Evolutionary conservation across 768 basidiomycete genomes (phyloP).

Genomic region (Lanmaoa rubissima): DNA sequence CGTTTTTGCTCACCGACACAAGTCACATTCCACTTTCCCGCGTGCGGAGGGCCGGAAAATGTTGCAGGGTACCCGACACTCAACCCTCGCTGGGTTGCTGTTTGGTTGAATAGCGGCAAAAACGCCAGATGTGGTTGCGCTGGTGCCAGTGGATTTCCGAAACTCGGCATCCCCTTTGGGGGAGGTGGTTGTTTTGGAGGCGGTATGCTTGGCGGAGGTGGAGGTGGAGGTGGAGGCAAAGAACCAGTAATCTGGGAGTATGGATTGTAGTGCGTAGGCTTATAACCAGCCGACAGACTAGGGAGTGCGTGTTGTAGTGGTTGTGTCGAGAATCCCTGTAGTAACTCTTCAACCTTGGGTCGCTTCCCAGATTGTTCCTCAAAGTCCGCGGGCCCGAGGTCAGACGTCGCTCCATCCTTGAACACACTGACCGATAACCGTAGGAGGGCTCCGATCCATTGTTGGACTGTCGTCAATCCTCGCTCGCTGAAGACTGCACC

Average conservation of each 20-base stretch:
- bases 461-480: slow-evolving; percentile 49
- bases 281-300: slow-evolving; percentile 17
- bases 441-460: slow-evolving; percentile 53
- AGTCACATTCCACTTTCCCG: slow-evolving; percentile 61
- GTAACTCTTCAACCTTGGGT: slow-evolving; percentile 28
- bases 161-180: slow-evolving; percentile 27
- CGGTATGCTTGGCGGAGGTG: slow-evolving; percentile 30
- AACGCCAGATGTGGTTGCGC: slow-evolving; percentile 65
- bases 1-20: slow-evolving; percentile 59
- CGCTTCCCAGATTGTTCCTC: slow-evolving; percentile 31
- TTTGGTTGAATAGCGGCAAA: slow-evolving; percentile 73
- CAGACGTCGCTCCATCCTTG: slow-evolving; percentile 11
- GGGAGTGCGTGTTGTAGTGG: slow-evolving; percentile 22
- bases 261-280: slow-evolving; percentile 31
- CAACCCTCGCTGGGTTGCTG: slow-evolving; percentile 62
- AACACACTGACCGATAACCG: slow-evolving; percentile 24
- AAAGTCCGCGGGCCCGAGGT: slow-evolving; percentile 25
- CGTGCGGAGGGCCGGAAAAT: slow-evolving; percentile 65
- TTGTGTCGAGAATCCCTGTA: slow-evolving; percentile 32
- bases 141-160: slow-evolving; percentile 58
- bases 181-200: slow-evolving; percentile 39
- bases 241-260: slow-evolving; percentile 17
- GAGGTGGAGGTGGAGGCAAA: slow-evolving; percentile 20
- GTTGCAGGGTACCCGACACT: slow-evolving; percentile 57
- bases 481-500: slow-evolving; percentile 59